Conservation (phyloP, 805 yeast genomes). For the Isabelozyma pseudorhagii region DNA sequence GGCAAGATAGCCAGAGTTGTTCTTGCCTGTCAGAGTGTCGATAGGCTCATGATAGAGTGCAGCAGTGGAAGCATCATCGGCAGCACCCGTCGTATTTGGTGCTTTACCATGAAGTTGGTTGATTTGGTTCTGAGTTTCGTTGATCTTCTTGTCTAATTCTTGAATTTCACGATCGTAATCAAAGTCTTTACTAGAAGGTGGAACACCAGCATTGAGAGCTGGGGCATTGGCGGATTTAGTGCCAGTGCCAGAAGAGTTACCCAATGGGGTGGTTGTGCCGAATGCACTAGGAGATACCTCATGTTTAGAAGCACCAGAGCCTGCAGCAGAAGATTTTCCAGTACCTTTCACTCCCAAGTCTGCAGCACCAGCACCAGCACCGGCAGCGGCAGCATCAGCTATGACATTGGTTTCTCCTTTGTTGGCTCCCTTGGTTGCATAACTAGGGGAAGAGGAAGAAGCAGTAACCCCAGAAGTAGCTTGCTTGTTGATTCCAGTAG, state of each 20-base stretch:
- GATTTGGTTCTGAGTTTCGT: constrained; percentile 21
- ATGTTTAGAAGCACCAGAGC: background rate
- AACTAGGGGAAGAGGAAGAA: background rate
- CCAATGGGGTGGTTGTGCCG: background rate
- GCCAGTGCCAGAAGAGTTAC: too few relatives aligned
- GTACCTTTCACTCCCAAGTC: background rate
- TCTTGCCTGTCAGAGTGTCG: background rate
- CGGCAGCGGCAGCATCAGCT: constrained; percentile 9
- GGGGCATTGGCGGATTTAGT: background rate
- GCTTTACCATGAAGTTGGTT: constrained; percentile 7
- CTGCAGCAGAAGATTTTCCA: background rate
- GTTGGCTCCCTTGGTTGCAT: background rate
- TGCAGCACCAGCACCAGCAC: constrained; percentile 12
- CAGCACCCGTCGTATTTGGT: background rate
- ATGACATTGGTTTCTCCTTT: background rate
- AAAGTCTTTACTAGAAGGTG: constrained; percentile 11
- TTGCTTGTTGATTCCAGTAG: background rate
- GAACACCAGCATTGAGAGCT: background rate
- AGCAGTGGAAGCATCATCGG: constrained; percentile 4
- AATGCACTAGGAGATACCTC: background rate
- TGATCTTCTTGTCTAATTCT: constrained; percentile 21
- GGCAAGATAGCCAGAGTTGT: background rate
- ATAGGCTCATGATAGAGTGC: constrained; percentile 4
- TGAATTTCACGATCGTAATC: constrained; percentile 21
- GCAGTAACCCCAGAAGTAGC: background rate